Percentiles rank a stretch among this genome's conserved stretches.
These are phyloP conservation scores for Centella asiatica DNA, from an alignment of 129 eudicot genomes.

Conservation along the genomic window DNA sequence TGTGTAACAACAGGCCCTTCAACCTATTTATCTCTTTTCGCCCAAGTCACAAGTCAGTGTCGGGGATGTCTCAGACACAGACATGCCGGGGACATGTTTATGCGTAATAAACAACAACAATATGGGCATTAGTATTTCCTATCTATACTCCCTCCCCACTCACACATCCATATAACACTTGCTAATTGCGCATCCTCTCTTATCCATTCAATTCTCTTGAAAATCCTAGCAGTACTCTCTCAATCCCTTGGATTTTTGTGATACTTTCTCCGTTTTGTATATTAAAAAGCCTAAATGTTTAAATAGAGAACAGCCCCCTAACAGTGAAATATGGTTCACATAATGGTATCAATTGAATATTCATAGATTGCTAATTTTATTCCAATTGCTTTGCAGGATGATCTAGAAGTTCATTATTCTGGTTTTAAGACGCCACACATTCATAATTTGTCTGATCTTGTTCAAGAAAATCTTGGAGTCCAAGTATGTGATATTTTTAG, in stretches of 20 bases:
- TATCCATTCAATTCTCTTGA: too few species aligned
- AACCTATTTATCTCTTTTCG: too few species aligned
- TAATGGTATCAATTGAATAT: neutral
- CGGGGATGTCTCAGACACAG: too few species aligned
- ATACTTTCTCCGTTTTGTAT: neutral
- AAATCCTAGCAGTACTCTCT: neutral
- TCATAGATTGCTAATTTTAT: neutral
- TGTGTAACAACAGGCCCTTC: too few species aligned
- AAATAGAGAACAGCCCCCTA: neutral
- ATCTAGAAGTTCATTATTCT: slow-evolving; percentile 71
- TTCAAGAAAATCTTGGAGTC: slow-evolving; percentile 50
- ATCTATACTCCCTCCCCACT: too few species aligned
- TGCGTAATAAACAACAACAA: too few species aligned
- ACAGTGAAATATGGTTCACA: neutral
- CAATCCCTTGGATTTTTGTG: neutral
- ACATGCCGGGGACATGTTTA: too few species aligned
- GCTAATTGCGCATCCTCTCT: too few species aligned
- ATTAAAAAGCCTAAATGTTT: neutral
- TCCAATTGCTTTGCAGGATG: slow-evolving; percentile 51
- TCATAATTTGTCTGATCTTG: slow-evolving; percentile 89
- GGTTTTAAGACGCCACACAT: slow-evolving; percentile 81
- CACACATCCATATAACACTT: too few species aligned
- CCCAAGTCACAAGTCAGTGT: too few species aligned
- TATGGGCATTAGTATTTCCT: too few species aligned
- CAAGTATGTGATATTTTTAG: slow-evolving; percentile 40